These are phyloP conservation scores for Chionographis japonica DNA, from an alignment of 106 monocot genomes.

Conservation along the genomic window DNA sequence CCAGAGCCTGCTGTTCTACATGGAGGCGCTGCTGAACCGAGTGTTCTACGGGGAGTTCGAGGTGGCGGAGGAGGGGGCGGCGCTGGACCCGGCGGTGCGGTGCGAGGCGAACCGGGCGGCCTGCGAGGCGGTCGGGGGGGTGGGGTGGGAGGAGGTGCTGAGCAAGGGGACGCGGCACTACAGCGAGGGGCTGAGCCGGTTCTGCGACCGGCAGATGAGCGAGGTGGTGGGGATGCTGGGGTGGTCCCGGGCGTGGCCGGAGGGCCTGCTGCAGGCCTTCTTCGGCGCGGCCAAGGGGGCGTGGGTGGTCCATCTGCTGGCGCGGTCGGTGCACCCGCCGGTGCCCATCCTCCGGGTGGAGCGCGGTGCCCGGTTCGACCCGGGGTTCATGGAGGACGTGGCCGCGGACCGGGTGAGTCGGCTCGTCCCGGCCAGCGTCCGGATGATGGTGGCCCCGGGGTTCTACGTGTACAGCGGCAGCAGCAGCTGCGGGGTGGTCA, in stretches of 20 bases:
- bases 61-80: conserved; percentile 19
- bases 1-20: conserved; percentile 20
- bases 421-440: conserved; percentile 25
- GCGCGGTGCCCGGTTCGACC: conserved; percentile 51
- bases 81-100: conserved; percentile 40
- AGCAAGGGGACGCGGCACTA: conserved; percentile 68
- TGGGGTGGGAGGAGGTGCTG: conserved; percentile 84
- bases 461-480: conserved; percentile 61
- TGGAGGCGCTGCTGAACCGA: conserved; percentile 69
- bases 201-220: conserved; percentile 90
- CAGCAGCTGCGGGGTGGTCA: conserved; percentile 30
- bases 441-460: conserved; percentile 82
- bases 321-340: conserved; percentile 63
- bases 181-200: conserved; percentile 76
- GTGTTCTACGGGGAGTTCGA: conserved; percentile 71
- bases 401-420: conserved; percentile 3
- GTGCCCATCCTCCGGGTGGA: conserved; percentile 55
- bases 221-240: conserved; percentile 54
- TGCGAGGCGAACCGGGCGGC: conserved; percentile 35
- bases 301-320: conserved; percentile 64
- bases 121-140: conserved; percentile 34
- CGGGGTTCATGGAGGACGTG: conserved; percentile 77
- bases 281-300: conserved; percentile 74
- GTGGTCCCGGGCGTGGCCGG: conserved; percentile 66
- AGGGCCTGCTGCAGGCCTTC: conserved; percentile 77